Conservation (phyloP, 2,329 filamentous ascomycete species). For the Talaromyces sp. region DNA sequence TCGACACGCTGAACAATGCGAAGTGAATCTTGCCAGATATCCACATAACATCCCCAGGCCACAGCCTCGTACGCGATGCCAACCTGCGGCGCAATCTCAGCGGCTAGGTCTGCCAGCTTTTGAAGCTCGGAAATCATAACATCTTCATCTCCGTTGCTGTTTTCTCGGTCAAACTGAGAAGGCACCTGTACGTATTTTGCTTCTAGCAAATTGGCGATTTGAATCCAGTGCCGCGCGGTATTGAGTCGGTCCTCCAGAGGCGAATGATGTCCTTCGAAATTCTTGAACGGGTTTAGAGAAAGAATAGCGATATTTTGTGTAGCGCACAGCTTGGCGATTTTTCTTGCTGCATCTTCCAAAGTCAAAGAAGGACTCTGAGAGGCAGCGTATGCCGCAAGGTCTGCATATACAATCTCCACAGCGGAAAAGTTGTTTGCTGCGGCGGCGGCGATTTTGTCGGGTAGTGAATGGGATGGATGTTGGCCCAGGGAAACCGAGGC, state of each 20-base stretch:
- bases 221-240: slow-evolving; percentile 27
- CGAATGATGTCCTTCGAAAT: slow-evolving; percentile 29
- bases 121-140: background rate
- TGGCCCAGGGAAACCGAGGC: slow-evolving; percentile 25
- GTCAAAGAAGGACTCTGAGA: slow-evolving; percentile 3
- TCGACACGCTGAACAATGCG: slow-evolving; percentile 19
- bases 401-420: slow-evolving; percentile 28
- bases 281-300: slow-evolving; percentile 18
- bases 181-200: slow-evolving; percentile 2
- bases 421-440: slow-evolving; percentile 22
- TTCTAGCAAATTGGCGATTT: background rate
- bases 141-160: background rate
- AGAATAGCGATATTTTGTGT: background rate
- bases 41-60: slow-evolving; percentile 20
- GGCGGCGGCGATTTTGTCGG: slow-evolving; percentile 25
- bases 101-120: background rate
- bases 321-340: background rate
- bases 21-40: slow-evolving; percentile 23
- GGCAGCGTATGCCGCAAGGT: slow-evolving; percentile 21
- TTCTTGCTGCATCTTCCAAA: background rate
- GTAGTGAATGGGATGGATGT: slow-evolving; percentile 23
- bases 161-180: slow-evolving; percentile 3
- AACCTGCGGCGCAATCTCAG: slow-evolving; percentile 7
- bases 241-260: slow-evolving; percentile 23
- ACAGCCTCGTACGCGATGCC: slow-evolving; percentile 24